phyloP scores from a whole-genome alignment of 139 green algal species.

The Astrephomene gubernaculifera region DNA sequence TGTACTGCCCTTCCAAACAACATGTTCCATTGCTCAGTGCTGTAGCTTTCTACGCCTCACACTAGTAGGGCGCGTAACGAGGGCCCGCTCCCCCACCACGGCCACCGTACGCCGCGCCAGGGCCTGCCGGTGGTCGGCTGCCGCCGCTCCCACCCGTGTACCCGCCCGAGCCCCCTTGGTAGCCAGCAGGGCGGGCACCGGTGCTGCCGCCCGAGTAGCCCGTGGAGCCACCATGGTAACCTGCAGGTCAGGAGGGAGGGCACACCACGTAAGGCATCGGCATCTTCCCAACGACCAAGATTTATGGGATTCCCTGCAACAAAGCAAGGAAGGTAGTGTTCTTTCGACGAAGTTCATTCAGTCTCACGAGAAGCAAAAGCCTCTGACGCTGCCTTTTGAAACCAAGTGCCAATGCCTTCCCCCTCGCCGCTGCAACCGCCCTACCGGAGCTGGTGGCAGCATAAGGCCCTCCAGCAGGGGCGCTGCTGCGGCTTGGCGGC shows the following conservation, averaged over 20 bases:
- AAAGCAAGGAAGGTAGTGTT: too few species aligned
- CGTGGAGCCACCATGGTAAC: neutral
- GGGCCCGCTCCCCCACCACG: neutral
- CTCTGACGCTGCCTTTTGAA: too few species aligned
- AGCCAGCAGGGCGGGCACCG: neutral
- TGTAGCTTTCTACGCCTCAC: neutral
- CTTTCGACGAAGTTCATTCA: too few species aligned
- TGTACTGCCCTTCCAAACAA: too few species aligned
- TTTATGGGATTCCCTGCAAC: too few species aligned
- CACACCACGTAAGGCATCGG: neutral
- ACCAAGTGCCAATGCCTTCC: too few species aligned
- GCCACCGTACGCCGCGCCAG: neutral
- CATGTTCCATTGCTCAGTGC: too few species aligned
- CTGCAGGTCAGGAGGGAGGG: too few species aligned
- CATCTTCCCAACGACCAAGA: too few species aligned
- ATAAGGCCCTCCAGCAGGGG: neutral
- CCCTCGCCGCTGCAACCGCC: too few species aligned
- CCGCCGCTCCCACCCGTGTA: constrained; percentile 31
- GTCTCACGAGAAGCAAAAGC: too few species aligned
- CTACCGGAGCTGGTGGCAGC: too few species aligned
- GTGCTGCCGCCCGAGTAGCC: constrained; percentile 24
- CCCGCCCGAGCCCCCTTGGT: constrained; percentile 12
- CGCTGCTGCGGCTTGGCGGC: neutral
- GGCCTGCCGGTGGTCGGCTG: neutral
- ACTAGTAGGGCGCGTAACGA: constrained; percentile 31